phyloP scores from a whole-genome alignment of 805 yeast species.

The Metschnikowia peoriensis region DNA sequence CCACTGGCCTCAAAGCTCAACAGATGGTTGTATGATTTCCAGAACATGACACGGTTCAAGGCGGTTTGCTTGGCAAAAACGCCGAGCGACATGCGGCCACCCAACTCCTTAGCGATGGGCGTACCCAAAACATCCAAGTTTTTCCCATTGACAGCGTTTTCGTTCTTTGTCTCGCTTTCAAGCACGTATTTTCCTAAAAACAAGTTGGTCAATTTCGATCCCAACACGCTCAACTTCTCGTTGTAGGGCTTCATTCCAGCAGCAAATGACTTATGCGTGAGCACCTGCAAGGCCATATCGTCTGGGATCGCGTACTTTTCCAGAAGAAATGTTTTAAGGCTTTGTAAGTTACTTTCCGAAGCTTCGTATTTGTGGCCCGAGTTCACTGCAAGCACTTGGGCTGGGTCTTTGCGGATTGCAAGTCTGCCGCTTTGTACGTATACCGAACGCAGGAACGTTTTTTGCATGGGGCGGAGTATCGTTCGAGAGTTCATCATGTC shows the following conservation, averaged over 20 bases:
- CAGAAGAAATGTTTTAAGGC: slow-evolving; percentile 47
- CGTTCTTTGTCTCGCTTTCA: slow-evolving; percentile 27
- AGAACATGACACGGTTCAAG: slow-evolving; percentile 57
- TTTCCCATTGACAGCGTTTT: slow-evolving; percentile 42
- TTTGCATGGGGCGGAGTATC: slow-evolving; percentile 8
- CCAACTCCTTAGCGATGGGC: slow-evolving; percentile 47
- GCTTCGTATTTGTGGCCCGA: slow-evolving; percentile 51
- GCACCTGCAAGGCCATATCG: slow-evolving; percentile 65
- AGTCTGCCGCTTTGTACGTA: slow-evolving; percentile 52
- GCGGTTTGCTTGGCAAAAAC: slow-evolving; percentile 48
- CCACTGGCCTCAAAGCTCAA: slow-evolving; percentile 50
- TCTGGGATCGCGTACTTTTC: slow-evolving; percentile 56
- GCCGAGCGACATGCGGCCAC: slow-evolving; percentile 51
- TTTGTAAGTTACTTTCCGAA: slow-evolving; percentile 45
- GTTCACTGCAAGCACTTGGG: slow-evolving; percentile 39
- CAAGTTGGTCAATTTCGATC: slow-evolving; percentile 58
- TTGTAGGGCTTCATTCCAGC: slow-evolving; percentile 89
- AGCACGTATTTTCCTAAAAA: slow-evolving; percentile 44
- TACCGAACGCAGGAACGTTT: slow-evolving; percentile 24
- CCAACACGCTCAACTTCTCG: slow-evolving; percentile 77
- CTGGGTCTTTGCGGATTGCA: slow-evolving; percentile 71
- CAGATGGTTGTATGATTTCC: slow-evolving; percentile 58
- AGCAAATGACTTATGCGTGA: slow-evolving; percentile 93
- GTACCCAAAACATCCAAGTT: slow-evolving; percentile 64
- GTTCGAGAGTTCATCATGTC: slow-evolving; percentile 4